phyloP scores from a whole-genome alignment of 768 basidiomycete species.

The Russula brevipes region DNA sequence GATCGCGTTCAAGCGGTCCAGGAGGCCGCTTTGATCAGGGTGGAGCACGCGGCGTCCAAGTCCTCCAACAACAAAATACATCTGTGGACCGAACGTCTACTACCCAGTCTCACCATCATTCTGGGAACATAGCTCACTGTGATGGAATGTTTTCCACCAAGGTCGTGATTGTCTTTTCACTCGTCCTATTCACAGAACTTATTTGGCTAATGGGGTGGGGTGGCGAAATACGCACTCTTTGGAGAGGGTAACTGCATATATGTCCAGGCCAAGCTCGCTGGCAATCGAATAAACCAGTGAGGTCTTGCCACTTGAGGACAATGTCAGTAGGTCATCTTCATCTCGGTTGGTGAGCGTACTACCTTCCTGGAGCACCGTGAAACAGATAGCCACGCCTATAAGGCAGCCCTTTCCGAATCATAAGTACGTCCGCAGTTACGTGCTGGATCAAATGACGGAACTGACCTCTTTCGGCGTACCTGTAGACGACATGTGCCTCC shows the following conservation, averaged over 20 bases:
- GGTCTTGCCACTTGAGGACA: conserved; percentile 62
- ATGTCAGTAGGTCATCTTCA: conserved; percentile 21
- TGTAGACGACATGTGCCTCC: conserved; percentile 29
- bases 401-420: conserved; percentile 59
- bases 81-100: conserved; percentile 37
- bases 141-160: conserved; percentile 85
- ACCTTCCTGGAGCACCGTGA: conserved; percentile 85
- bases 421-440: neutral
- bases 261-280: conserved; percentile 81
- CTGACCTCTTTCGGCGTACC: conserved; percentile 87
- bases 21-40: conserved; percentile 74
- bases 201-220: conserved; percentile 11
- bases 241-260: conserved; percentile 85
- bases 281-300: conserved; percentile 81
- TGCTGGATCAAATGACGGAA: conserved; percentile 15
- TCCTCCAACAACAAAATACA: conserved; percentile 93
- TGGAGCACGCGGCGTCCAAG: conserved; percentile 85
- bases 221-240: conserved; percentile 55
- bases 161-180: conserved; percentile 79
- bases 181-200: conserved; percentile 54
- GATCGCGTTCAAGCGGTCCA: conserved; percentile 82
- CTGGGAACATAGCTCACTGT: conserved; percentile 42
- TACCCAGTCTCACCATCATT: conserved; percentile 6
- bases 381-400: conserved; percentile 83
- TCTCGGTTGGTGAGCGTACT: conserved; percentile 7